Conservation (phyloP, 2,329 filamentous ascomycete genomes). For the Fusarium newnesense region DNA sequence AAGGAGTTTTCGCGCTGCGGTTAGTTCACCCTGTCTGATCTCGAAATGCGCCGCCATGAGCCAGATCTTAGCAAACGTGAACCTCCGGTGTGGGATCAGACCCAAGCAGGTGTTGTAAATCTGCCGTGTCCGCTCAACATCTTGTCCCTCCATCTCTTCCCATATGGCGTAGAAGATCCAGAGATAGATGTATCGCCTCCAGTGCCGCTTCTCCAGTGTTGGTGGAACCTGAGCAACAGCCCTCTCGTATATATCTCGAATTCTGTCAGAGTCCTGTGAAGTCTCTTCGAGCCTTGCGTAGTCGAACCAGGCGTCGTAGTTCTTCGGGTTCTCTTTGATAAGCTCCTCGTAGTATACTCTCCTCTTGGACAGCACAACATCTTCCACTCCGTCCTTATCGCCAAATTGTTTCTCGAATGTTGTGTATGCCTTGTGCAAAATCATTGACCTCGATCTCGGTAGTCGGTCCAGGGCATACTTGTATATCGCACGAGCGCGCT, state of each 20-base stretch:
- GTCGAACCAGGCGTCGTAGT: slow-evolving; percentile 98
- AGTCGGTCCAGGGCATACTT: slow-evolving; percentile 95
- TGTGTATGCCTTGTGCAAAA: slow-evolving; percentile 92
- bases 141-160: slow-evolving; percentile 88
- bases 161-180: slow-evolving; percentile 98
- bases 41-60: slow-evolving; percentile 93
- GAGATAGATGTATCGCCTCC: slow-evolving; percentile 96
- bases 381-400: slow-evolving; percentile 90
- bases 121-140: slow-evolving; percentile 81
- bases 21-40: slow-evolving; percentile 84
- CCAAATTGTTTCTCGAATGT: slow-evolving; percentile 99
- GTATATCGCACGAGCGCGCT: slow-evolving; percentile 93
- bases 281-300: slow-evolving; percentile 91
- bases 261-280: slow-evolving; percentile 81
- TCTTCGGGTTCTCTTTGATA: slow-evolving; percentile 92
- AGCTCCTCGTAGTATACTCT: slow-evolving; percentile 94
- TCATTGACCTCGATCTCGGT: slow-evolving; percentile 84
- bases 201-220: slow-evolving; percentile 95
- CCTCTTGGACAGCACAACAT: slow-evolving; percentile 94
- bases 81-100: slow-evolving; percentile 93
- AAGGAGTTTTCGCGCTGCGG: slow-evolving; percentile 85
- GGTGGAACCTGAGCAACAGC: slow-evolving; percentile 96
- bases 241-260: slow-evolving; percentile 93
- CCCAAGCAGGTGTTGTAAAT: slow-evolving; percentile 91
- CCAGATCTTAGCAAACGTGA: slow-evolving; percentile 98